Base-by-base conservation (phyloP, 116 monocot genomes). In the Phalaenopsis hybrid region DNA sequence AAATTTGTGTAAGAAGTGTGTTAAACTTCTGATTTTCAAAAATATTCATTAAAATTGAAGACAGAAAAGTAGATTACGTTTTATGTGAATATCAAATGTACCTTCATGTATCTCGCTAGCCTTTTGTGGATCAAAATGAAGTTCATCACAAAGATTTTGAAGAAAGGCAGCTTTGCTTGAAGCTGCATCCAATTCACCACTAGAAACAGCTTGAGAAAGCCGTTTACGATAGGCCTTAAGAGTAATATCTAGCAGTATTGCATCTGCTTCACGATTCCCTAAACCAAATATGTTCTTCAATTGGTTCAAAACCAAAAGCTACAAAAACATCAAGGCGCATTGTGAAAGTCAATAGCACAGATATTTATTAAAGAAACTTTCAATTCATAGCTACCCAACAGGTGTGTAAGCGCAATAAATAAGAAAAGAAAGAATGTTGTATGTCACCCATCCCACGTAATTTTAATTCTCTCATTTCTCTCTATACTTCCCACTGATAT, bases 101-200 rank as follows among this genome's bases (percentile, higher is more conserved):
- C 98, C 98, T 98, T 91, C 86, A 85, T 98, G 98, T 70, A 98
- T 93, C 57, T 89, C 88, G 81, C 93, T 93, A 77, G 98, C 98
- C 77, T 88, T 90, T 82, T 91, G 77, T 48, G 98, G 93, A 86
- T 98, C 90, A 83, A 98, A 95, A 57, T 87, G 92, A 46, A 98
- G 85, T 51, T 93, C 93, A 50, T 94, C 92, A 81, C 98, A 98
- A 78, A 98, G 83, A 52, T 87, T 92, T 87, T 95, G 93, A 88
- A 98, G 95, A 78, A 90, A 95, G 18, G 92, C 85, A 7, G 98
- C 98, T 86, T 98, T 98, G 90, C 98, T 98, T 73, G 88, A 78
- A 81, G 93, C 90, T n/a, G 86, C 80, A 48, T 89, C 95, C 82
- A 98, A 78, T 48, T 89, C 93, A 79, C 90, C 95, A 85, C 90